Evolutionary conservation across 2,329 filamentous ascomycete species (phyloP), one percentile per base, ranked within the genome.

Genomic region (Alternaria triticimaculans): DNA sequence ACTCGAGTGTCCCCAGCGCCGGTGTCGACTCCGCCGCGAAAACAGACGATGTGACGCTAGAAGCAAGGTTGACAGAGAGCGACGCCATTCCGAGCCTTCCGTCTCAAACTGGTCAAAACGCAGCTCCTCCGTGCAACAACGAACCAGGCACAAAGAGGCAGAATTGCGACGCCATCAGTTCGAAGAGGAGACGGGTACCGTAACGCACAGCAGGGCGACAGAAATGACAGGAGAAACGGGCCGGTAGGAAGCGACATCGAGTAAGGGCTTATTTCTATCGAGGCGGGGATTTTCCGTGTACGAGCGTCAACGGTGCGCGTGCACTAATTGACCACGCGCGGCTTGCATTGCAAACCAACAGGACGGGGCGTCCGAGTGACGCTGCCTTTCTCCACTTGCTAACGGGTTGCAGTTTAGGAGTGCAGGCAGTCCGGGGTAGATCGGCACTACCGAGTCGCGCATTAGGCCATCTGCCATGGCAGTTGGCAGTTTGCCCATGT

Each of bases 1-100:
- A 76, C 15, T 67, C 62, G 30, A 76, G 55, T 1, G 67, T 58
- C 21, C 75, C 74, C 63, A 76, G 74, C n/a, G 74, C 66, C 14
- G 75, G 70, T n/a, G 73, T 71, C 14, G 72, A 57, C 23, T 65
- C 43, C 11, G 67, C 53, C 6, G 63, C 43, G 6, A 65, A 21
- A 2, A 69, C 56, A 30, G 70, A 65, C 6, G 45, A 49, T 20
- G 66, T 70, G 7, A 61, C 53, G 21, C 64, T 71, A 18, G 64
- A 43, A 44, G 48, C 41, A n/a, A 62, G 55, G 51, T 60, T 71
- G 44, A 55, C 59, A 11, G 65, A 62, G 11, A 60, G 56, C 12
- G 65, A 65, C 45, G 71, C 59, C 72, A 74, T 72, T 53, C 60
- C 50, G 50, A 46, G 51, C 58, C 21, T 49, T 56, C 28, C 21